Evolutionary conservation across 2,329 filamentous ascomycete species (phyloP).

Genomic region (Apiospora sp.): DNA sequence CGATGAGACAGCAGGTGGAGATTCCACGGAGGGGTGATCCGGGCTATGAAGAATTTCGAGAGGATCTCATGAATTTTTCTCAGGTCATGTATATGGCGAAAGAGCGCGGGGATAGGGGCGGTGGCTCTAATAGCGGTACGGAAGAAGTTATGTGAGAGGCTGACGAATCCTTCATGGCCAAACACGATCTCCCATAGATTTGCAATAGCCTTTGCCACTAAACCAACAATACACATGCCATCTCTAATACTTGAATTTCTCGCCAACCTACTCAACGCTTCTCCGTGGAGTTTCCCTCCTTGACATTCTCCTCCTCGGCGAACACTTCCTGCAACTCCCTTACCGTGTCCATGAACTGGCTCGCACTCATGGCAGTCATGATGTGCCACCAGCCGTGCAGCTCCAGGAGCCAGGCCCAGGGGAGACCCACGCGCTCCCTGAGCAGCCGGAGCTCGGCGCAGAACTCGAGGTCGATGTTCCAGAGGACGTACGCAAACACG

Average conservation of each 20-base stretch:
- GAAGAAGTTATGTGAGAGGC: neutral
- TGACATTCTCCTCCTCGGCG: constrained; percentile 20
- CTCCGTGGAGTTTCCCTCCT: neutral
- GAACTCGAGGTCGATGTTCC: constrained; percentile 64
- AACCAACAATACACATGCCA: neutral
- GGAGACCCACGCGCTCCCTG: constrained; percentile 57
- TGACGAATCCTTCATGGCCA: too few relatives aligned
- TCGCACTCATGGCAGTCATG: constrained; percentile 63
- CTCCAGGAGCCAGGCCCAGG: constrained; percentile 64
- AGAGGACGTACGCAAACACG: constrained; percentile 56
- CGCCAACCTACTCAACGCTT: neutral
- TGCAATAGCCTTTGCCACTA: neutral
- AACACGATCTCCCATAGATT: neutral
- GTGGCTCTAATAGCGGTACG: neutral
- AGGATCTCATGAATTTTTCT: neutral
- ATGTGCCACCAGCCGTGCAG: constrained; percentile 72
- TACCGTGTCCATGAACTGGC: constrained; percentile 47
- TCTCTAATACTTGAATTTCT: neutral
- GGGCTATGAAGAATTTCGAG: neutral
- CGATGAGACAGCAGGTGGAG: neutral
- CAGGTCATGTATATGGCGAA: neutral
- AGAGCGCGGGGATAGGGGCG: neutral
- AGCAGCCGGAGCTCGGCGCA: constrained; percentile 57
- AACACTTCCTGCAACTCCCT: constrained; percentile 37
- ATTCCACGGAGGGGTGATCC: neutral